Evolutionary conservation across 139 green algal species (phyloP).

Genomic region (Diplosphaera chodatii): DNA sequence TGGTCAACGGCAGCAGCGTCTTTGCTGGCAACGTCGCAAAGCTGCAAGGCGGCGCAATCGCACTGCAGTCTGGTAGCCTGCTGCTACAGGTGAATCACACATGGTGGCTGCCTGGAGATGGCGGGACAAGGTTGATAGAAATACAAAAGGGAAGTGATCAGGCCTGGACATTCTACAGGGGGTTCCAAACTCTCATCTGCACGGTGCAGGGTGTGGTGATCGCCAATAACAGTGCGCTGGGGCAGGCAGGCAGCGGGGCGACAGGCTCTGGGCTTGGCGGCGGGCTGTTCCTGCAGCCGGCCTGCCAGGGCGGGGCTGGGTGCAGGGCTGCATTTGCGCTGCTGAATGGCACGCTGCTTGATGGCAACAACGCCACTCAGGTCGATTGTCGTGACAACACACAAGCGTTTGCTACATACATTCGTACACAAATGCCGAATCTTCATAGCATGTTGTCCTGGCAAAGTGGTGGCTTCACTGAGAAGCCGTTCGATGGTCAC

Average conservation of each 20-base stretch:
- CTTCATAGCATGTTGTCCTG: too few relatives aligned
- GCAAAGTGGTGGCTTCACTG: too few relatives aligned
- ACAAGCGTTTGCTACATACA: too few relatives aligned
- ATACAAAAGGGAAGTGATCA: too few relatives aligned
- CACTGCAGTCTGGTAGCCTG: background rate
- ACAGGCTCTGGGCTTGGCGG: background rate
- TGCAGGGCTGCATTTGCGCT: background rate
- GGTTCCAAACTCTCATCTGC: too few relatives aligned
- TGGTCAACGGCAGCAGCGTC: background rate
- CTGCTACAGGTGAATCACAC: background rate
- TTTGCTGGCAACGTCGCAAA: background rate
- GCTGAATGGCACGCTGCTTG: background rate
- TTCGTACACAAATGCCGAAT: too few relatives aligned
- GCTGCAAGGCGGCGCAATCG: background rate
- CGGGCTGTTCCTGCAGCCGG: background rate
- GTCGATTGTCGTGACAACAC: background rate
- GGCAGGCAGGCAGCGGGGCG: too few relatives aligned
- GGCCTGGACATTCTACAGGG: too few relatives aligned
- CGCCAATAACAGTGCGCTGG: background rate
- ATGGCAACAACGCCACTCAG: background rate
- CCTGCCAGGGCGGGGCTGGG: background rate
- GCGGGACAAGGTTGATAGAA: too few relatives aligned
- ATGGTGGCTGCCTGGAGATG: too few relatives aligned
- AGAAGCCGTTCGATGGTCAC: too few relatives aligned
- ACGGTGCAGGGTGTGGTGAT: too few relatives aligned